Conservation (phyloP, 371 early-diverging fungal species). For the Mucor irregularis region DNA sequence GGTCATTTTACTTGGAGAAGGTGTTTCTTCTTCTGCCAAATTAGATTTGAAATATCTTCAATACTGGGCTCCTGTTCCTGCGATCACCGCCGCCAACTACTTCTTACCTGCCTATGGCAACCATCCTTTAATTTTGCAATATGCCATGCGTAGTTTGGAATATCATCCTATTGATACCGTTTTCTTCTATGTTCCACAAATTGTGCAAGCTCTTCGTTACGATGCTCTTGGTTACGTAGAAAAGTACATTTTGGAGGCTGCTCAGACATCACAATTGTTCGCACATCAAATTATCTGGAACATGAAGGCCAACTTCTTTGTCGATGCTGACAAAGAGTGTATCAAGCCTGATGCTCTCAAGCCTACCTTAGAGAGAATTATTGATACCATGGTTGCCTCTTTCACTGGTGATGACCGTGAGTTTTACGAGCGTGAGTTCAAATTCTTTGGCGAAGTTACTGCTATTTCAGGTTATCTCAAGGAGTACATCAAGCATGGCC, state of each 20-base stretch:
- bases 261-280: conserved; percentile 90
- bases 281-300: conserved; percentile 99
- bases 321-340: conserved; percentile 83
- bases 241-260: conserved; percentile 90
- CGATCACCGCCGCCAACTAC: conserved; percentile 85
- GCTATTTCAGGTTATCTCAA: conserved; percentile 96
- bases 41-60: conserved; percentile 66
- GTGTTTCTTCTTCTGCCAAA: conserved; percentile 32
- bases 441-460: conserved; percentile 94
- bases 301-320: conserved; percentile 96
- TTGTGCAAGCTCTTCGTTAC: conserved; percentile 96
- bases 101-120: conserved; percentile 68
- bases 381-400: conserved; percentile 70
- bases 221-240: conserved; percentile 90
- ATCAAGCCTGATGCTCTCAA: conserved; percentile 80
- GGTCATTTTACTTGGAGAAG: conserved; percentile 64
- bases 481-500: conserved; percentile 90
- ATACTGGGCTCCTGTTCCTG: conserved; percentile 93
- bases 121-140: conserved; percentile 90
- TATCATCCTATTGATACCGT: conserved; percentile 89
- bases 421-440: conserved; percentile 95
- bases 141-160: conserved; percentile 89
- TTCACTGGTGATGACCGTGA: conserved; percentile 84
- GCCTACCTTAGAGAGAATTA: conserved; percentile 85
- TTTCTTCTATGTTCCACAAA: conserved; percentile 98